Percentiles rank a stretch among this genome's conserved stretches.
Evolutionary conservation across 805 yeast genomes (phyloP).

Genomic region (Metschnikowia rubicola): DNA sequence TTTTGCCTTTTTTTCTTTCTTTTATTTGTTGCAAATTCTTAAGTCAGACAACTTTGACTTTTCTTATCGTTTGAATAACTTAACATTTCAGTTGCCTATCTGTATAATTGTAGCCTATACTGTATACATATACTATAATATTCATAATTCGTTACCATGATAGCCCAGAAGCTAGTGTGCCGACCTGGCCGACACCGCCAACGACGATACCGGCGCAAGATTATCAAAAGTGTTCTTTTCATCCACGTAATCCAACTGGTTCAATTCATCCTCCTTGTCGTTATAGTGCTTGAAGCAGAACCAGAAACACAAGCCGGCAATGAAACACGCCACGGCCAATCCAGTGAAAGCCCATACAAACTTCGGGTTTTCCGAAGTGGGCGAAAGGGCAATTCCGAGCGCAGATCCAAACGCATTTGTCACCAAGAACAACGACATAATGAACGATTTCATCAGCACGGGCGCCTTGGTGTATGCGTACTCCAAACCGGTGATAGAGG

Average conservation of each 20-base stretch:
- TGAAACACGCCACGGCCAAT: conserved; percentile 53
- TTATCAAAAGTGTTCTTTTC: conserved; percentile 7
- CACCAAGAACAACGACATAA: conserved; percentile 62
- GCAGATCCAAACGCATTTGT: conserved; percentile 79
- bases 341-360: conserved; percentile 67
- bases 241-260: conserved; percentile 42
- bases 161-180: neutral
- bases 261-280: conserved; percentile 54
- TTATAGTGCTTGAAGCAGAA: conserved; percentile 53
- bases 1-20: too few species aligned
- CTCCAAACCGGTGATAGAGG: conserved; percentile 78
- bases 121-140: neutral
- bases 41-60: too few species aligned
- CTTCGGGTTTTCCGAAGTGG: conserved; percentile 67
- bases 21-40: too few species aligned
- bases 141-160: neutral
- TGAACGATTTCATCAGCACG: conserved; percentile 58
- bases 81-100: too few species aligned
- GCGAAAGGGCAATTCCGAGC: conserved; percentile 66
- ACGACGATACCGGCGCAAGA: conserved; percentile 14
- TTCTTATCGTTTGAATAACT: too few species aligned
- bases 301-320: conserved; percentile 65
- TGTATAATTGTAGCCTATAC: neutral
- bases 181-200: conserved; percentile 16
- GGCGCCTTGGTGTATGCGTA: conserved; percentile 86